phyloP scores from a whole-genome alignment of 2,329 filamentous ascomycete species.

The Colletotrichum limetticola region DNA sequence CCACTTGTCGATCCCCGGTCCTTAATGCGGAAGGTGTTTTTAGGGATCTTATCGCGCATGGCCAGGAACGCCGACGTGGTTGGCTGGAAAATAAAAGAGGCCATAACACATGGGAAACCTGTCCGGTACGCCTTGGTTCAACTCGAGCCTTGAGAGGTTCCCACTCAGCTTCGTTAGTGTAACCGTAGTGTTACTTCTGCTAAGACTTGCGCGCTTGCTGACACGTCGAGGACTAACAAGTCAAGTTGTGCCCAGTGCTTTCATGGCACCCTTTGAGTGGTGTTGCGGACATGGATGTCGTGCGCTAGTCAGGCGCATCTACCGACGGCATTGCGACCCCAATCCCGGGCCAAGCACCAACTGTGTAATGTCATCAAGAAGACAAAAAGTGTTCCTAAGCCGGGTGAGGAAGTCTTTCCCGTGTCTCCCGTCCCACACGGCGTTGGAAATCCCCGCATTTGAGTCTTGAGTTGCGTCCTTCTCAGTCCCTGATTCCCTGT shows the following conservation, averaged over 20 bases:
- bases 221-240: background rate
- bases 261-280: background rate
- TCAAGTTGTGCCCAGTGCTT: background rate
- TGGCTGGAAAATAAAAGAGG: slow-evolving; percentile 7
- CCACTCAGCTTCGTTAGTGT: background rate
- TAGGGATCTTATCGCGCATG: slow-evolving; percentile 32
- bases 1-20: slow-evolving; percentile 19
- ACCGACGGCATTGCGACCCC: slow-evolving; percentile 25
- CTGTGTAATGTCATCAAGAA: background rate
- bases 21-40: slow-evolving; percentile 29
- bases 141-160: background rate
- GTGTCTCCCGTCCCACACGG: slow-evolving; percentile 13
- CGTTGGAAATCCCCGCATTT: slow-evolving; percentile 7
- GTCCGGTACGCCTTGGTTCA: background rate
- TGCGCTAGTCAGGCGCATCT: slow-evolving; percentile 32
- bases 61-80: slow-evolving; percentile 30
- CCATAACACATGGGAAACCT: background rate
- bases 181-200: background rate
- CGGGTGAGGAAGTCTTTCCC: slow-evolving; percentile 26
- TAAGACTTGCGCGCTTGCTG: background rate
- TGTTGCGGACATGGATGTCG: slow-evolving; percentile 20
- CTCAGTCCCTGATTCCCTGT: background rate
- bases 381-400: background rate
- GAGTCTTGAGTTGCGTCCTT: background rate
- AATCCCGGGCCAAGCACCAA: background rate